Percentiles rank a stretch among this genome's conserved stretches.
These are phyloP conservation scores for Fusarium torulosum DNA, from an alignment of 2,329 filamentous ascomycete genomes.

Conservation along the genomic window DNA sequence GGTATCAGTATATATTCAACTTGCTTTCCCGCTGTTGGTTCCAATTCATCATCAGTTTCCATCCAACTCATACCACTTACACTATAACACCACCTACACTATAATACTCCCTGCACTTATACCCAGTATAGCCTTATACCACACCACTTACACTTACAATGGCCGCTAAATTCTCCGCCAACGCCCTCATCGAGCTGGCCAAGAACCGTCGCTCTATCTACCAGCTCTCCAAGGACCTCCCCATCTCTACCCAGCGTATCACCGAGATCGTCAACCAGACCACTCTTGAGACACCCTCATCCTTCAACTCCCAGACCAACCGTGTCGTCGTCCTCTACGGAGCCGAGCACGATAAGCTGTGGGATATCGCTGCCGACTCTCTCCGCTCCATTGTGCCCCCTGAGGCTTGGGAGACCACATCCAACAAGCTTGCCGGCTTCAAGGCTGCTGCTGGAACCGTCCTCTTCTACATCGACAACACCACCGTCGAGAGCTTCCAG, in stretches of 20 bases:
- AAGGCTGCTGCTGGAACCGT: slow-evolving; percentile 81
- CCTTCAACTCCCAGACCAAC: slow-evolving; percentile 91
- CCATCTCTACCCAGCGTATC: slow-evolving; percentile 66
- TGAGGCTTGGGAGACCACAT: slow-evolving; percentile 69
- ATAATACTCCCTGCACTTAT: background rate
- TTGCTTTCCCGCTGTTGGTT: background rate
- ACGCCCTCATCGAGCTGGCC: slow-evolving; percentile 72
- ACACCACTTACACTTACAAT: slow-evolving; percentile 53
- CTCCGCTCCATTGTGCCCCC: slow-evolving; percentile 69
- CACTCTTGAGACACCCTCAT: slow-evolving; percentile 77
- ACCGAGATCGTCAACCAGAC: slow-evolving; percentile 73
- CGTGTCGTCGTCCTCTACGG: slow-evolving; percentile 83
- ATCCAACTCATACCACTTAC: slow-evolving; percentile 16
- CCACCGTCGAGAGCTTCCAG: slow-evolving; percentile 74
- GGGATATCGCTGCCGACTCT: slow-evolving; percentile 75
- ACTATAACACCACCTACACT: background rate
- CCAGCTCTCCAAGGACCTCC: slow-evolving; percentile 72
- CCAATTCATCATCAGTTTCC: slow-evolving; percentile 5
- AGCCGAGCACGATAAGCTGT: slow-evolving; percentile 87
- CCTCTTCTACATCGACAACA: slow-evolving; percentile 87
- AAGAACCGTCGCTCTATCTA: slow-evolving; percentile 78
- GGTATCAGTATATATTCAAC: slow-evolving; percentile 31
- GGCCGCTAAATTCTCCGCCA: slow-evolving; percentile 59
- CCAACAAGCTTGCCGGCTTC: slow-evolving; percentile 66
- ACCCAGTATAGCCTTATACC: background rate